A percentile compares a stretch with the other conserved stretches of the same genome.
Conservation (phyloP, 768 basidiomycete genomes). For the Tephrocybe sp. region DNA sequence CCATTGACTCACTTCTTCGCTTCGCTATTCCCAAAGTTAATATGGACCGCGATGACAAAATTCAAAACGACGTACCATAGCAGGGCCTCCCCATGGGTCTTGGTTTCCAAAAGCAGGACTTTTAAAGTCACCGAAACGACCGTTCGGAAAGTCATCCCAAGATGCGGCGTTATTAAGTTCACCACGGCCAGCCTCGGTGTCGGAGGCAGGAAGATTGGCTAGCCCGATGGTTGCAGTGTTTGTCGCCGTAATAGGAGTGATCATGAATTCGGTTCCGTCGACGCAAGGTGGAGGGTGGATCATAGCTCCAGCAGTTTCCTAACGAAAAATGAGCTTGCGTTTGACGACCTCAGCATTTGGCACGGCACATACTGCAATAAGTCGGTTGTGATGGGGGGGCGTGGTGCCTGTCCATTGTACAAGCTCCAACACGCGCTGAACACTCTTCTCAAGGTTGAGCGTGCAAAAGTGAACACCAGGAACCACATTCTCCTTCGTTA, state of each 20-base stretch:
- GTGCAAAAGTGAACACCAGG: conserved; percentile 93
- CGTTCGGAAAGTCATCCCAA: conserved; percentile 98
- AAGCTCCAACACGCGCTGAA: conserved; percentile 78
- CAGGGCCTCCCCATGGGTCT: conserved; percentile 75
- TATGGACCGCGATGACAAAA: background rate
- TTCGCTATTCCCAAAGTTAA: conserved; percentile 40
- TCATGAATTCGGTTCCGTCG: conserved; percentile 40
- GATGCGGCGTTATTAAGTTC: conserved; percentile 76
- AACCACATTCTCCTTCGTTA: conserved; percentile 56
- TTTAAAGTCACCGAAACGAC: conserved; percentile 95
- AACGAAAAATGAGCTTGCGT: background rate
- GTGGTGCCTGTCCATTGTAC: conserved; percentile 67
- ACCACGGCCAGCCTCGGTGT: conserved; percentile 64
- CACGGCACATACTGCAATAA: conserved; percentile 55
- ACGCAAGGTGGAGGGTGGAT: conserved; percentile 24
- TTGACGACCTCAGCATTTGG: background rate
- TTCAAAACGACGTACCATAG: conserved; percentile 46
- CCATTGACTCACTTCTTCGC: conserved; percentile 70
- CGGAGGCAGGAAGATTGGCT: conserved; percentile 44
- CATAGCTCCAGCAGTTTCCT: conserved; percentile 38
- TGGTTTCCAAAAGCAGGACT: conserved; percentile 92
- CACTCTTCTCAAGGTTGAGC: conserved; percentile 95
- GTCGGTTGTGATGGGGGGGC: conserved; percentile 52
- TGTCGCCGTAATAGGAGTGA: conserved; percentile 67
- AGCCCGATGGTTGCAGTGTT: conserved; percentile 60